Evolutionary conservation across 768 basidiomycete species (phyloP).

Genomic region (Pleurotus salmoneostramineus): DNA sequence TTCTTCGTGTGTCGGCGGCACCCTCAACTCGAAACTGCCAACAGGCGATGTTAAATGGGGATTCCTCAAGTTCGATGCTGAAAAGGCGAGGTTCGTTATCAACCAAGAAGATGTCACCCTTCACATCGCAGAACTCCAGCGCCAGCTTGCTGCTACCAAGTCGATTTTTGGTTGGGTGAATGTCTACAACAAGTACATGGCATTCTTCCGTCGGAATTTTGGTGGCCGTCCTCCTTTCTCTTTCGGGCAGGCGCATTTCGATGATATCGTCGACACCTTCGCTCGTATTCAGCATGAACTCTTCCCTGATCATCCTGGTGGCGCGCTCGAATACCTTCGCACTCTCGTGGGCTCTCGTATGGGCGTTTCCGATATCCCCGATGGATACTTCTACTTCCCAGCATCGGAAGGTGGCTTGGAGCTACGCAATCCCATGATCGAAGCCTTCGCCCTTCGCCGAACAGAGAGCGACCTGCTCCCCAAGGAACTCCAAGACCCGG

Average conservation of each 20-base stretch:
- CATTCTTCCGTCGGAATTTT: slow-evolving; percentile 31
- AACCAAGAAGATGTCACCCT: slow-evolving; percentile 30
- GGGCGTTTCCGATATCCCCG: slow-evolving; percentile 27
- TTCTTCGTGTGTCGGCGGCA: slow-evolving; percentile 27
- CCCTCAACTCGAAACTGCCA: slow-evolving; percentile 18
- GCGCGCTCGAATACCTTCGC: slow-evolving; percentile 19
- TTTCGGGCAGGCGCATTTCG: slow-evolving; percentile 25
- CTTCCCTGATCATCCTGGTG: slow-evolving; percentile 19
- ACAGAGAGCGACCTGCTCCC: slow-evolving; percentile 13
- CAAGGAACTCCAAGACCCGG: neutral
- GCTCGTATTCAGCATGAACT: slow-evolving; percentile 28
- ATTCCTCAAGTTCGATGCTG: slow-evolving; percentile 32
- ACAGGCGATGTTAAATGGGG: slow-evolving; percentile 35
- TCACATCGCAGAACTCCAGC: slow-evolving; percentile 33
- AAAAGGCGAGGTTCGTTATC: slow-evolving; percentile 26
- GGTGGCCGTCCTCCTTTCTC: slow-evolving; percentile 28
- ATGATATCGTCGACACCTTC: slow-evolving; percentile 27
- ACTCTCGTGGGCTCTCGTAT: slow-evolving; percentile 25
- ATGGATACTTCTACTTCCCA: slow-evolving; percentile 38
- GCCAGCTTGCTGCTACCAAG: slow-evolving; percentile 30
- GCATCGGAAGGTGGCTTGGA: slow-evolving; percentile 31
- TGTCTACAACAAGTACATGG: slow-evolving; percentile 35
- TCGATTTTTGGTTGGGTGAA: slow-evolving; percentile 35
- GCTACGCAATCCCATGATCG: slow-evolving; percentile 32
- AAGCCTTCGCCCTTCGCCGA: slow-evolving; percentile 25